Base-by-base conservation (phyloP, 2,329 filamentous ascomycete species). In the Fusarium sp. region DNA sequence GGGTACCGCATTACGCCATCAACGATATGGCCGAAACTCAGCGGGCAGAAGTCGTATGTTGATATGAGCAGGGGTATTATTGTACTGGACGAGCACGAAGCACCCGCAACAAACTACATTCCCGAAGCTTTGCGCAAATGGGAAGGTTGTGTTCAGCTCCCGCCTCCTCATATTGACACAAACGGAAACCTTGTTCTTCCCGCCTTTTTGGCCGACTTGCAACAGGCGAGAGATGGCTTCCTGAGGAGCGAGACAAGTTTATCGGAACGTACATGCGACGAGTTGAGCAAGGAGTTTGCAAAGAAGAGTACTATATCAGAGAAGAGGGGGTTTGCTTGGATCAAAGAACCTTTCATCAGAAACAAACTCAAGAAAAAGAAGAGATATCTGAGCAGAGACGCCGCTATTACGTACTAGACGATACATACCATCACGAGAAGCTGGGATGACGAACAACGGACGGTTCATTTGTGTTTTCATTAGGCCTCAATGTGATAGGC, bases 1-100 rank as follows among this genome's bases (percentile, higher is more conserved):
- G 34, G 34, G 10, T 79, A 79, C 16, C 74, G 75, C 3, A 69
- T 80, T 12, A 64, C 75, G 3, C 79, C 79, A 3, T 79, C 79
- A 8, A 76, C 75, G 1, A 56, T 72, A 20, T 81, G 79, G 75
- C 77, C 78, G 1, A 70, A 73, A 30, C 66, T 80, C 4, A 57
- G 50, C 1, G 74, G 74, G 0, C 79, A 81, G 45, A 73, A 61
- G 3, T 76, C 76, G 0, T 79, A 67, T 49, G 42, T 78, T 2
- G 78, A 80, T 9, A 25, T 22, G 0, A 75, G 76, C 10, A 54
- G 72, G 5, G 76, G 77, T 8, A 46, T 51, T 12, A 22, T 75
- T n/a, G 25, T 63, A 3, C 29, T 77, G 4, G 76, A 75, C 4
- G 69, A 73, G 3, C 75, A 78, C 25, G 56, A 75, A 18, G 9